Base-by-base conservation (phyloP, 192 early-diverging fungal species). In the Backusella liffmaniae region DNA sequence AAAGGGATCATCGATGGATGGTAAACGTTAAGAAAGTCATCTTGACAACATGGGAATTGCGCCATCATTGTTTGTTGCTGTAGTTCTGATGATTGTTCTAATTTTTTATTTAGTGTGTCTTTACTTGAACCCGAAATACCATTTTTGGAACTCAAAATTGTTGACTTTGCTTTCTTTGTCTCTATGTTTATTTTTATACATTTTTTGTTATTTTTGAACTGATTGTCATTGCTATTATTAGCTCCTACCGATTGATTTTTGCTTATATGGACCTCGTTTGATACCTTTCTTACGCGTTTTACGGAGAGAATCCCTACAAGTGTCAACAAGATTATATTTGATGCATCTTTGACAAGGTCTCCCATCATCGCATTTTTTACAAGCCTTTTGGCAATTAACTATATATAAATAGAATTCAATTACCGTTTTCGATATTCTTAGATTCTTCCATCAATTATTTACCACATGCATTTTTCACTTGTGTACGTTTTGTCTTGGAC, bases 401-500 rank as follows among this genome's bases (percentile, higher is more conserved):
- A 81, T 3, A 32, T 34, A 71, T 39, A 29, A 32, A 67, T n/a
- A 39, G 37, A 39, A 34, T 75, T 32, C 35, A 67, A 18, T 35
- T n/a, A 16, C 15, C 18, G 18, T 16, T 16, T 34, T 16, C 13
- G 32, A 18, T 15, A 16, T 32, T 67, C 35, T 39, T 10, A 12
- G 29, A n/a, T 37, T 66, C 6, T 35, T 67, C 5, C 18, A 12
- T 32, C n/a, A 70, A 15, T 70, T 83, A n/a, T 53, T 82, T 87
- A 92, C 91, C 91, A 86, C 95, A 96, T n/a, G 95, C 95, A 80
- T 94, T 96, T 74, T 96, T 96, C 65, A 96, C 95, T 77, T 96
- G 95, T 35, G 86, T 85, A 67, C 94, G 87, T 53, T 83, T 35
- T 71, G 80, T 78, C 67, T 82, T 72, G 35, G 6, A 53, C n/a